Percentiles rank a stretch among this genome's conserved stretches.
Conservation (phyloP, 129 eudicot genomes). For the Sambucus nigra region DNA sequence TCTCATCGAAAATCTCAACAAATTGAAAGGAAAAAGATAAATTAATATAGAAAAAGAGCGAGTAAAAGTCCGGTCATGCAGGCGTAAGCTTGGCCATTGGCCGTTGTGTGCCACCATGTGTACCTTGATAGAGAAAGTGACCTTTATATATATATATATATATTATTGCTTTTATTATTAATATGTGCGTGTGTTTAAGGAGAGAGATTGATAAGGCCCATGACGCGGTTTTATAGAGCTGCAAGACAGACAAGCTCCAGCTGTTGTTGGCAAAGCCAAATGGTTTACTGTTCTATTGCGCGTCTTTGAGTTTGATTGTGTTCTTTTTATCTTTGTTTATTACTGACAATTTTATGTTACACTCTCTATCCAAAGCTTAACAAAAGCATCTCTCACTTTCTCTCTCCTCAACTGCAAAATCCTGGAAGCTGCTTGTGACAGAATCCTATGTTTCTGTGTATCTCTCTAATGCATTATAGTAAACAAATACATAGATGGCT, state of each 20-base stretch:
- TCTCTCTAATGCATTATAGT: neutral
- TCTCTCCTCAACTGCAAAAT: slow-evolving; percentile 16
- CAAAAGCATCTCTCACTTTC: neutral
- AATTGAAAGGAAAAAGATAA: neutral
- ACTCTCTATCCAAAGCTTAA: neutral
- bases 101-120: neutral
- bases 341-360: neutral
- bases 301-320: slow-evolving; percentile 8
- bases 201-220: slow-evolving; percentile 7
- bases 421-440: slow-evolving; percentile 33
- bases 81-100: slow-evolving; percentile 7
- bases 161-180: too few relatives aligned
- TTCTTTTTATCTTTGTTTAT: neutral
- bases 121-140: neutral
- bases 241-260: slow-evolving; percentile 35
- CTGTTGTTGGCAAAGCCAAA: slow-evolving; percentile 15
- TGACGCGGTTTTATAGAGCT: slow-evolving; percentile 29
- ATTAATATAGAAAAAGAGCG: neutral
- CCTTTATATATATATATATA: too few relatives aligned
- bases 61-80: slow-evolving; percentile 1
- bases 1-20: slow-evolving; percentile 7
- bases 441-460: slow-evolving; percentile 29
- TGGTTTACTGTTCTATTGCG: slow-evolving; percentile 22
- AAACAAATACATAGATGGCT: neutral
- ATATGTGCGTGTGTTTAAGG: too few relatives aligned